phyloP scores from a whole-genome alignment of 179 eudicot species.

The Beta macrorhiza region DNA sequence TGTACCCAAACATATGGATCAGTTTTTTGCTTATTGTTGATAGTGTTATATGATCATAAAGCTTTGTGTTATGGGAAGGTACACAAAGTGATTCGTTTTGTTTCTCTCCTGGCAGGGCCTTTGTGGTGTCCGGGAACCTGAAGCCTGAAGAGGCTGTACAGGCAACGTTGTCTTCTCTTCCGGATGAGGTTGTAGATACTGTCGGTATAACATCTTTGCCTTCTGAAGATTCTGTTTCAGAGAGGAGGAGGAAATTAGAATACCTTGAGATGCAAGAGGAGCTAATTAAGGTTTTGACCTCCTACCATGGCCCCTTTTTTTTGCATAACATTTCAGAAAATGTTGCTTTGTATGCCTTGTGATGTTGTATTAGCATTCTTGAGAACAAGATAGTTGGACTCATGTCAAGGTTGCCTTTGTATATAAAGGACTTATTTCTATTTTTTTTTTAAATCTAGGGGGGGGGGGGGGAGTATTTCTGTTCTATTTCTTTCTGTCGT shows the following conservation, averaged over 20 bases:
- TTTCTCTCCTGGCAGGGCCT: constrained; percentile 50
- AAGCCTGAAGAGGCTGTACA: constrained; percentile 81
- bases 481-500: background rate
- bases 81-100: background rate
- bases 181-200: constrained; percentile 93
- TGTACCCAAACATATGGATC: background rate
- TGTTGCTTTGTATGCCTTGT: background rate
- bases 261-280: constrained; percentile 93
- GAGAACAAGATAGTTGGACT: background rate
- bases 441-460: background rate
- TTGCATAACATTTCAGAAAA: background rate
- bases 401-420: background rate
- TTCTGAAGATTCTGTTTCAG: constrained; percentile 88
- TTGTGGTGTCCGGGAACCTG: constrained; percentile 68
- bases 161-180: constrained; percentile 90
- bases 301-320: background rate
- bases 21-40: background rate
- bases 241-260: constrained; percentile 85
- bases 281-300: constrained; percentile 66
- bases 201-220: constrained; percentile 77
- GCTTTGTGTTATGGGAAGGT: background rate
- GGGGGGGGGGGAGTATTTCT: background rate
- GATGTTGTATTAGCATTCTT: background rate
- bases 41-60: background rate
- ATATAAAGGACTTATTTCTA: background rate